Evolutionary conservation across 2,329 filamentous ascomycete species (phyloP), one percentile per base, ranked within the genome.

Genomic region (Fusarium musae): DNA sequence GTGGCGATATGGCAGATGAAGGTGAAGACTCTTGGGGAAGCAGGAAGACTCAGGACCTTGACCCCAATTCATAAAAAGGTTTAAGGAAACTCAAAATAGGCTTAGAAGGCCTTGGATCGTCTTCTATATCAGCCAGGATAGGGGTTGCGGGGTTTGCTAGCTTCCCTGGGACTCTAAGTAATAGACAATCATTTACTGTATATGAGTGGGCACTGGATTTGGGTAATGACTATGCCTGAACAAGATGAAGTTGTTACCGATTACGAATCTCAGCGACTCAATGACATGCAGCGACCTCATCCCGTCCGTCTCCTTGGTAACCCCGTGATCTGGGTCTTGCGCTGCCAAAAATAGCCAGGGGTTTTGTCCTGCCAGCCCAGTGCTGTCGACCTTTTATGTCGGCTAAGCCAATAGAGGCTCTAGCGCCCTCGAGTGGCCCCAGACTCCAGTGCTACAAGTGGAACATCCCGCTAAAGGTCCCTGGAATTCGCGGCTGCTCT

Each of bases 271-370:
- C 5, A 53, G 9, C 30, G 17, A 49, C 37, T 42, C 13, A 36
- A 61, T 66, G 66, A 70, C 68, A 70, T 42, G 37, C 59, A 60
- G 37, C 43, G 30, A 32, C 46, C 21, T 43, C 23, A 17, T 19
- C 23, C 42, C 23, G 5, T 9, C 54, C 53, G 53, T 72, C 63
- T 62, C 63, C 63, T 61, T 56, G 57, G 57, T 47, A 56, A 59
- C 43, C 50, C 21, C 23, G 23, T 50, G 43, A 50, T 50, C 32
- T 19, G 16, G 17, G 30, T 42, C 32, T 44, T 39, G 17, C 21
- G 19, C 42, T 49, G 49, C 70, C 66, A 68, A 65, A 73, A 61
- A 73, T 72, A 74, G 70, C 70, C 71, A 73, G 71, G 67, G 71
- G 71, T 53, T 63, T 60, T 64, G 46, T 53, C 44, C 44, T 59